Conservation (phyloP, 352 stramenopile species). For the Pythium rishiriense region DNA sequence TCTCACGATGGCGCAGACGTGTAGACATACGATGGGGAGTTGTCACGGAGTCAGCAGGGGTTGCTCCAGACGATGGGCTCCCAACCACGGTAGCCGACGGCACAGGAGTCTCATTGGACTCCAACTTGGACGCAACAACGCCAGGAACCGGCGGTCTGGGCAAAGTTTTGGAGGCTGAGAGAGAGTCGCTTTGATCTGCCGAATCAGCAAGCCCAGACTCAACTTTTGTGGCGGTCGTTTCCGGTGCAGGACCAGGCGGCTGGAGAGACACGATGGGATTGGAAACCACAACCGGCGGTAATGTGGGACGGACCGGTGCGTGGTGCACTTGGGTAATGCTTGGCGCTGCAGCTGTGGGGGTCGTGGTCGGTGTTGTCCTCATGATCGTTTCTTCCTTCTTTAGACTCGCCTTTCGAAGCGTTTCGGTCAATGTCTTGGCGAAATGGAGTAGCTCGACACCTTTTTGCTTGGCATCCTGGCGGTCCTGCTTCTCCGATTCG, state of each 20-base stretch:
- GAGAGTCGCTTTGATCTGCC: background rate
- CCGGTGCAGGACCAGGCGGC: background rate
- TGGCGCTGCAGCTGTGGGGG: background rate
- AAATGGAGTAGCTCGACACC: slow-evolving; percentile 77
- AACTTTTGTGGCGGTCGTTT: background rate
- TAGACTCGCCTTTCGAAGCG: slow-evolving; percentile 62
- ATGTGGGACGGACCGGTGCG: background rate
- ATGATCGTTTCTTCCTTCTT: slow-evolving; percentile 66
- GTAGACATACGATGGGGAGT: slow-evolving; percentile 55
- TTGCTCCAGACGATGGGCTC: background rate
- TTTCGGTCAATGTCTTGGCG: slow-evolving; percentile 69
- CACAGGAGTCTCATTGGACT: slow-evolving; percentile 13
- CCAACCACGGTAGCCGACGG: background rate
- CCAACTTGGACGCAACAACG: background rate
- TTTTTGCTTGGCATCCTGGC: slow-evolving; percentile 65
- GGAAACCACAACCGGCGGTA: background rate
- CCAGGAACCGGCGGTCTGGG: too few relatives aligned
- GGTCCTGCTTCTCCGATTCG: slow-evolving; percentile 47
- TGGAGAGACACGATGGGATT: background rate
- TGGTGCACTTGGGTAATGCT: background rate
- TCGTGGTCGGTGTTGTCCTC: slow-evolving; percentile 34
- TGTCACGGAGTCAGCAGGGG: slow-evolving; percentile 10
- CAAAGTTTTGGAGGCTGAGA: background rate
- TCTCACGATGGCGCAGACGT: slow-evolving; percentile 51
- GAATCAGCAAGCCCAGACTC: background rate